Base-by-base conservation (phyloP, 2,329 filamentous ascomycete species). In the Alternaria sp. region DNA sequence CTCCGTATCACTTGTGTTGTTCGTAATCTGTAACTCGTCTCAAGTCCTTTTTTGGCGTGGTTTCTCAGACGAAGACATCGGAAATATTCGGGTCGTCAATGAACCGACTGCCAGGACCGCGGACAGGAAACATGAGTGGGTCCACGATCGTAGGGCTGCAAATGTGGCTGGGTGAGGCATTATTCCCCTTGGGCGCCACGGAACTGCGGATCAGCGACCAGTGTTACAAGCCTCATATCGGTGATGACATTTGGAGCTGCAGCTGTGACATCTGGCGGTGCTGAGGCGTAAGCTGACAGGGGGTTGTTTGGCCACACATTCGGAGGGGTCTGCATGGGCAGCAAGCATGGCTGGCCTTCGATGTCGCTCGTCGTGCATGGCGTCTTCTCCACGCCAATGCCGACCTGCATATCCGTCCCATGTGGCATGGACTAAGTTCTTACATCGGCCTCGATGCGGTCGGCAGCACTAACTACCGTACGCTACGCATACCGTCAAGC, bases 271-370 rank as follows among this genome's bases (percentile, higher is more conserved):
- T 53, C 9, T 37, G 51, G 33, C 14, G 43, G 49, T 41, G 56
- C 44, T 60, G 56, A 63, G 50, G 56, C 61, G 56, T 60, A 63
- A 60, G 56, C 61, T 55, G 58, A 60, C 58, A 55, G 51, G 51
- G 58, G 58, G 14, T 9, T 28, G 25, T 49, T 58, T 58, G 55
- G 55, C 41, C n/a, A 15, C 20, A 26, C 18, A 3, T 41, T 5
- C 1, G 21, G 26, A 26, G 41, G 10, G 23, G 18, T 33, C 14
- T 53, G 23, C 26, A 26, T 28, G 18, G 25, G 9, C 4, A 3
- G n/a, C 25, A 33, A 14, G 30, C 30, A 50, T 25, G 25, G n/a
- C 45, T 47, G 20, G 12, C 45, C 1, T 20, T 46, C 23, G 44
- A 8, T 46, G 44, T 12, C n/a, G 44, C 11, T 46, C 44, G 44